Base-by-base conservation (phyloP, 306 rosid species). In the Quercus ilex region DNA sequence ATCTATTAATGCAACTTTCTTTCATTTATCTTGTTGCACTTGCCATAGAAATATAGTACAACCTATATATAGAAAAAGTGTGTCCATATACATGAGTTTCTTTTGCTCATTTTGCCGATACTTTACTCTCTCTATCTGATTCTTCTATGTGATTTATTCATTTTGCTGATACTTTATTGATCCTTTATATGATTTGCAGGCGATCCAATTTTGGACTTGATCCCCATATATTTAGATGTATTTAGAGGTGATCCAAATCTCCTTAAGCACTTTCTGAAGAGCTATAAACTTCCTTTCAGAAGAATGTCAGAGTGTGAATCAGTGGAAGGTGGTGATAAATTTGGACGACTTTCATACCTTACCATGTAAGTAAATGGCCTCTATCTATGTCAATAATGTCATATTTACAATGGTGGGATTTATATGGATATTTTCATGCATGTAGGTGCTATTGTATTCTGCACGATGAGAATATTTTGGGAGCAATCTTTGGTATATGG, bases 361-460 rank as follows among this genome's bases (percentile, higher is more conserved):
- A 92, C 90, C 65, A 95, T 93, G 99, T 95, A 89, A 90, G 99
- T 90, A 74, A 58, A 82, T 55, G 33, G 53, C 69, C 72, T 68
- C 79, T 3, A 19, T 35, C 0, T 9, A 67, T 18, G 10, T 33
- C 6, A 67, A 67, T 18, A 33, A 18, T 49, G 15, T 9, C 72
- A 67, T 19, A 19, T 31, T 33, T 33, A 8, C 49, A 67, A 13
- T 33, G 17, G 72, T 35, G 52, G 51, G 26, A 33, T 35, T 67
- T 1, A 60, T 51, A 20, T n/a, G 23, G 51, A 75, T 62, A 25
- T 68, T 84, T 74, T 53, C 71, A 55, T 77, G 83, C 53, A 60
- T 25, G 83, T 63, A 95, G 99, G 98, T 95, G 96, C 82, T 91
- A 91, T 81, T 91, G 96, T 79, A 93, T 95, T 78, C 83, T 95